Evolutionary conservation across 2,329 filamentous ascomycete species (phyloP).

Genomic region (Talaromyces sp.): DNA sequence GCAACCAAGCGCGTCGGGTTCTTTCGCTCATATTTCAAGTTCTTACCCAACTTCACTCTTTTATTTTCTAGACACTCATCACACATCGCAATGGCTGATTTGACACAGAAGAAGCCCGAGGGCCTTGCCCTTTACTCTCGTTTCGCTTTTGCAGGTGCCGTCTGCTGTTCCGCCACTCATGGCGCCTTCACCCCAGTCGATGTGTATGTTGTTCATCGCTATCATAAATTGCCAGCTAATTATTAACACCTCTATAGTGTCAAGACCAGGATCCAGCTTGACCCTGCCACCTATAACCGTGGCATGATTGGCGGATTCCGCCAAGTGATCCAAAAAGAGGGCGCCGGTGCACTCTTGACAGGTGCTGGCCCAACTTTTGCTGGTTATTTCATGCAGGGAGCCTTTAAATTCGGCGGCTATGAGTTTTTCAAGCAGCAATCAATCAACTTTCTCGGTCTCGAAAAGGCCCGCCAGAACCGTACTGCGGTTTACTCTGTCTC

Average conservation of each 20-base stretch:
- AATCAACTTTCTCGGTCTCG: conserved; percentile 73
- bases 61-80: not conserved
- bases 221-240: not conserved
- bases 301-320: conserved; percentile 81
- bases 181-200: conserved; percentile 94
- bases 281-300: conserved; percentile 80
- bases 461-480: conserved; percentile 71
- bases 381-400: conserved; percentile 89
- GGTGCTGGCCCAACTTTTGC: conserved; percentile 80
- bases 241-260: conserved; percentile 54
- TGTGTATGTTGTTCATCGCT: conserved; percentile 67
- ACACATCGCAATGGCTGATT: conserved; percentile 15
- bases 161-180: conserved; percentile 98
- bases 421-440: conserved; percentile 93
- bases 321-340: conserved; percentile 78
- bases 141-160: conserved; percentile 92
- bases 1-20: not conserved
- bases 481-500: conserved; percentile 73
- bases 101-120: conserved; percentile 46
- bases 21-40: not conserved
- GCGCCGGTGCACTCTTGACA: conserved; percentile 77
- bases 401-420: conserved; percentile 91
- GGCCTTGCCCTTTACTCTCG: conserved; percentile 78
- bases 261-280: conserved; percentile 93
- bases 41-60: not conserved